Evolutionary conservation across 768 basidiomycete species (phyloP).

Genomic region (Kwoniella botswanensis): DNA sequence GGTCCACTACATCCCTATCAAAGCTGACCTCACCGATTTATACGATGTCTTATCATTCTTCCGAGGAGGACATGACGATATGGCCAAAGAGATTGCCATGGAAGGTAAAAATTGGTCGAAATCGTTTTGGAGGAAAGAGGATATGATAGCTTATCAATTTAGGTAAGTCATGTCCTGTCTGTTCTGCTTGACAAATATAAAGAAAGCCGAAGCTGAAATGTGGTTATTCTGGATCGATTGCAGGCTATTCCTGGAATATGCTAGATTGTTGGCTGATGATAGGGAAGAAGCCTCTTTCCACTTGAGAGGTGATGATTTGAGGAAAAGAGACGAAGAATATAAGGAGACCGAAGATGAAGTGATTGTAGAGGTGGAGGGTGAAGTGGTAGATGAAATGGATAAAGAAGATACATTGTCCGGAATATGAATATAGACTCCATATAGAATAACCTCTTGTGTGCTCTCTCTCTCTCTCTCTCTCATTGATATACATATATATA

Average conservation of each 20-base stretch:
- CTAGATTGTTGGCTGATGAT: slow-evolving; percentile 45
- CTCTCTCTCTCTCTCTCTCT: too few relatives aligned
- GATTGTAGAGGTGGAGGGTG: background rate
- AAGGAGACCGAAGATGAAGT: background rate
- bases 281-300: slow-evolving; percentile 26
- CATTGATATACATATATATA: too few relatives aligned
- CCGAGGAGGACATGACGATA: slow-evolving; percentile 53
- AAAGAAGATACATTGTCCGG: background rate
- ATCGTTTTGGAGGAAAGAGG: slow-evolving; percentile 56
- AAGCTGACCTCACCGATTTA: slow-evolving; percentile 59
- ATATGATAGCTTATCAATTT: slow-evolving; percentile 57
- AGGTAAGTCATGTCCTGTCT: slow-evolving; percentile 31
- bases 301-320: slow-evolving; percentile 15
- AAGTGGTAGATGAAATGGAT: background rate
- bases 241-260: slow-evolving; percentile 52
- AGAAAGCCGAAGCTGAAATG: background rate
- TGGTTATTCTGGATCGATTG: slow-evolving; percentile 8
- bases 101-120: slow-evolving; percentile 58
- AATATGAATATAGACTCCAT: background rate
- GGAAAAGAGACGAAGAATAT: background rate
- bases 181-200: background rate
- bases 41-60: slow-evolving; percentile 59
- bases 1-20: slow-evolving; percentile 59
- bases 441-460: too few relatives aligned
- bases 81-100: slow-evolving; percentile 58